These are phyloP conservation scores for Coniella vitis DNA, from an alignment of 2,329 filamentous ascomycete genomes.

Conservation along the genomic window DNA sequence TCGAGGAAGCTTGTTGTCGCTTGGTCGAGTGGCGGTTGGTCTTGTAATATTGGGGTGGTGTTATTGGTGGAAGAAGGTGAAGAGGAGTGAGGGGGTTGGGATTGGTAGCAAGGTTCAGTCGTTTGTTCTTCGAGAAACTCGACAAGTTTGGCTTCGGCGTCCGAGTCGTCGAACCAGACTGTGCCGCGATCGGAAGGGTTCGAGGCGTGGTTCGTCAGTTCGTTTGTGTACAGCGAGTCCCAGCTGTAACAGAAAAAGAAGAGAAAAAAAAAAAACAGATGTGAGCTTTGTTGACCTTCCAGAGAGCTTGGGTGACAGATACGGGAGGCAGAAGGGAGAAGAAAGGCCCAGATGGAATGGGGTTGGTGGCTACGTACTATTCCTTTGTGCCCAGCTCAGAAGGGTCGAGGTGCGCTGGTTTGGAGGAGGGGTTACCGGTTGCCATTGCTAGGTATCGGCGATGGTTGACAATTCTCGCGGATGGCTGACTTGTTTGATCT, in stretches of 20 bases:
- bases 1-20: constrained; percentile 63
- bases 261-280: not conserved
- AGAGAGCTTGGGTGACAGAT: constrained; percentile 5
- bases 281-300: not conserved
- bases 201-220: constrained; percentile 63
- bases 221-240: constrained; percentile 66
- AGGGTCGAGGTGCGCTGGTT: constrained; percentile 64
- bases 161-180: constrained; percentile 93
- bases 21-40: constrained; percentile 16
- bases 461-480: not conserved
- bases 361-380: no score
- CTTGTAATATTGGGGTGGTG: no score
- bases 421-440: constrained; percentile 20
- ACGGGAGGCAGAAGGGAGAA: not conserved
- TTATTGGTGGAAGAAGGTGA: not conserved
- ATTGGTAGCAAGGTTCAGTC: constrained; percentile 5
- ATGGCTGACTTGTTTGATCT: no score
- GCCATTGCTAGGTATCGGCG: not conserved
- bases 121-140: constrained; percentile 49
- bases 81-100: no score
- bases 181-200: constrained; percentile 78
- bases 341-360: no score
- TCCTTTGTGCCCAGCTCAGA: constrained; percentile 80
- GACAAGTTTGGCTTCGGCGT: constrained; percentile 76
- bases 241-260: constrained; percentile 46